Evolutionary conservation across 2,329 filamentous ascomycete genomes (phyloP), one percentile per base, ranked within the genome.

Genomic region (Trichoderma citrinoviride): DNA sequence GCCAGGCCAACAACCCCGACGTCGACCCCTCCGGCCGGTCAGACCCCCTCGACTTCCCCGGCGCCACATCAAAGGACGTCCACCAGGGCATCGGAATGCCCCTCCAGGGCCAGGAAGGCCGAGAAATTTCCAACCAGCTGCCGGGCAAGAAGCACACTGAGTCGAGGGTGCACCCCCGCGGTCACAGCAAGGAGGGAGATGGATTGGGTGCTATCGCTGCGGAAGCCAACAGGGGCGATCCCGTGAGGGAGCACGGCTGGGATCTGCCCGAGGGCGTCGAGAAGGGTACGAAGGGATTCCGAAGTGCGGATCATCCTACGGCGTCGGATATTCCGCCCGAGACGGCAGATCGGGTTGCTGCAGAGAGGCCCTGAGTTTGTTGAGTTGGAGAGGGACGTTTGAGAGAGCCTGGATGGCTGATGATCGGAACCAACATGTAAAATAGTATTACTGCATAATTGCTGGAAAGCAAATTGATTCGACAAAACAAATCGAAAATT

Each of bases 81-180:
- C 72, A 84, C 73, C 70, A 71, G 15, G 77, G 80, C 0, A 69
- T 76, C n/a, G 80, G 81, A 2, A 77, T 79, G 66, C 81, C 82
- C 0, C 65, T 77, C 5, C 70, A 77, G 21, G 82, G 81, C 5
- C 77, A 80, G 7, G 74, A 78, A 77, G 6, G 73, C 50, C 70
- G 73, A 17, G 81, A 84, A 71, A 21, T 76, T 1, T 21, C 49
- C n/a, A 33, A 56, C 8, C 56, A 61, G 33, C 0, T 65, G 7
- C 64, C 64, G 14, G 57, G 64, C n/a, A 65, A 65, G 52, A 65
- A 65, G 54, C 77, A 78, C 61, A 78, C 77, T n/a, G 72, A 71
- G 7, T 73, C 74, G 33, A 71, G 71, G 23, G 79, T 23, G 23
- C 64, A 65, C 17, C 15, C 33, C 4, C 56, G 37, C 29, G 56